Conservation (phyloP, 768 basidiomycete species). For the Auriscalpium microsporum region DNA sequence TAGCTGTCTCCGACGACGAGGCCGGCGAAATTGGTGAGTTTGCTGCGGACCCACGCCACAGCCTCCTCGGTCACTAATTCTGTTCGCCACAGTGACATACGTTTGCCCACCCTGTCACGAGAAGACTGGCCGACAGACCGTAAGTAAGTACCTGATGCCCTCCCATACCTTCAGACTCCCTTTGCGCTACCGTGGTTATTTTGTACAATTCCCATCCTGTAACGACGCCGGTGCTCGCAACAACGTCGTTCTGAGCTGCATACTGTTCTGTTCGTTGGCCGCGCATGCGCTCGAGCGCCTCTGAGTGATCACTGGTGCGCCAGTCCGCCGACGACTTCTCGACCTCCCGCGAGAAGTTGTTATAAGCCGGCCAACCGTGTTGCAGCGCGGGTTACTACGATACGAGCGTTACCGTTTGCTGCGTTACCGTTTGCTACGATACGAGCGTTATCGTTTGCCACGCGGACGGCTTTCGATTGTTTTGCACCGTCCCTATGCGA, state of each 20-base stretch:
- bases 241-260: too few relatives aligned
- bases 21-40: conserved; percentile 71
- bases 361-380: too few relatives aligned
- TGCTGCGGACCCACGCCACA: conserved; percentile 3
- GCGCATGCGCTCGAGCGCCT: neutral
- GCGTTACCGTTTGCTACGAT: too few relatives aligned
- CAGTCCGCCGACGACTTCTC: too few relatives aligned
- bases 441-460: too few relatives aligned
- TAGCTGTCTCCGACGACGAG: conserved; percentile 47
- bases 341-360: too few relatives aligned
- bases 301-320: neutral
- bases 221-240: conserved; percentile 3
- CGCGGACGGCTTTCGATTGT: too few relatives aligned
- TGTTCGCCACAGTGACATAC: conserved; percentile 43
- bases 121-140: conserved; percentile 52
- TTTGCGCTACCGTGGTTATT: conserved; percentile 1
- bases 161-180: neutral
- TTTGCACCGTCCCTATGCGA: neutral
- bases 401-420: too few relatives aligned
- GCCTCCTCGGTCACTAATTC: neutral
- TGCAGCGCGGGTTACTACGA: too few relatives aligned
- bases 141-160: conserved; percentile 56
- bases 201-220: conserved; percentile 15
- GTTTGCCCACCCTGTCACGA: conserved; percentile 44
- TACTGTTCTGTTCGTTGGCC: neutral